Percentiles rank a stretch among this genome's conserved stretches.
These are phyloP conservation scores for Neurospora sp. DNA, from an alignment of 495 filamentous ascomycete genomes.

Conservation along the genomic window DNA sequence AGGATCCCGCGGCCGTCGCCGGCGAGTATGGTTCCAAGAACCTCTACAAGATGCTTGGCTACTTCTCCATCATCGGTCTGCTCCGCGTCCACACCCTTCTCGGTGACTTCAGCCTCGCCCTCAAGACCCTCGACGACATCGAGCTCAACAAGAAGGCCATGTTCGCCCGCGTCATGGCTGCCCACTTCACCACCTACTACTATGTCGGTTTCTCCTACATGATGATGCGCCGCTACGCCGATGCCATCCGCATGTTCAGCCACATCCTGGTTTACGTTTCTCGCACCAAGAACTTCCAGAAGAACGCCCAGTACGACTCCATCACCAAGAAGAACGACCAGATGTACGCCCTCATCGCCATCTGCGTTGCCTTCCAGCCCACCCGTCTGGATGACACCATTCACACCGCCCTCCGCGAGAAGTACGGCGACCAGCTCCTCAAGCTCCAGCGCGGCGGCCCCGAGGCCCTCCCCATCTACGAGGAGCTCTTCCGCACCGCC, in stretches of 20 bases:
- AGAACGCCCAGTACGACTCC: slow-evolving; percentile 92
- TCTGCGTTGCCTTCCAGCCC: slow-evolving; percentile 95
- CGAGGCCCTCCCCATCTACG: slow-evolving; percentile 88
- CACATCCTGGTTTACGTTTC: slow-evolving; percentile 99
- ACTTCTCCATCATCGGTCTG: slow-evolving; percentile 97
- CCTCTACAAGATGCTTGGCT: slow-evolving; percentile 95
- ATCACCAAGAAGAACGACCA: slow-evolving; percentile 99
- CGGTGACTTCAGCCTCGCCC: slow-evolving; percentile 93
- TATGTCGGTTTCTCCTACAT: slow-evolving; percentile 99
- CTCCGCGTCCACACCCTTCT: slow-evolving; percentile 93
- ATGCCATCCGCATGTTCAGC: slow-evolving; percentile 98
- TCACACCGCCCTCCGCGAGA: slow-evolving; percentile 93
- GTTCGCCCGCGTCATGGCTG: slow-evolving; percentile 98
- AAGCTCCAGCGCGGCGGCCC: slow-evolving; percentile 92
- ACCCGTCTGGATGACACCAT: slow-evolving; percentile 97
- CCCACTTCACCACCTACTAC: slow-evolving; percentile 99
- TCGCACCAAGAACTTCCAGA: slow-evolving; percentile 99
- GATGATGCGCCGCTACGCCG: slow-evolving; percentile 99
- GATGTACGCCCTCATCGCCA: slow-evolving; percentile 98
- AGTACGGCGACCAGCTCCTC: slow-evolving; percentile 94
- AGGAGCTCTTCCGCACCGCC: slow-evolving; percentile 88
- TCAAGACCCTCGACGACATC: slow-evolving; percentile 98
- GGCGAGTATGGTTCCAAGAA: slow-evolving; percentile 91
- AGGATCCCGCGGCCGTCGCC: slow-evolving; percentile 74
- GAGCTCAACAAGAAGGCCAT: slow-evolving; percentile 99